Base-by-base conservation (phyloP, 1,284 basidiomycete genomes). In the Pseudozyma hubeiensis region DNA sequence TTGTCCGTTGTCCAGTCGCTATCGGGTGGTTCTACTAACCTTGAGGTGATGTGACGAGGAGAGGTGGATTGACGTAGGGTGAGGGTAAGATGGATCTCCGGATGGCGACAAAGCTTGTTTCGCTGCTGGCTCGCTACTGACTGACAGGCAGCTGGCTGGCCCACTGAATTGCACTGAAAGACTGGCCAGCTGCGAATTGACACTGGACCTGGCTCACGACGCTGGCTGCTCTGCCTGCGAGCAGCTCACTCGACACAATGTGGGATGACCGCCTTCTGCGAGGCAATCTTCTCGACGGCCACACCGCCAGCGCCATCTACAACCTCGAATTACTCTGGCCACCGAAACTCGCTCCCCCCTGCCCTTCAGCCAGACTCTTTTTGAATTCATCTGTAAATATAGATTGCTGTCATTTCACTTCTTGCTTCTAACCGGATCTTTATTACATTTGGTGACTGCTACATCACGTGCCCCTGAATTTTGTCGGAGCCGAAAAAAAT, bases 81-180 rank as follows among this genome's bases (percentile, higher is more conserved):
- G 64, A 65, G 61, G 37, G 69, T 67, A 66, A 63, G 59, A 53
- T 63, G 34, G 64, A 67, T 49, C 46, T 44, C 49, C 57, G 33
- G 70, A 69, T 69, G 64, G 61, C 65, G 70, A 69, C 70, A 14
- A 74, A 64, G 69, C 64, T 67, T 64, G 45, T 64, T 64, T 66
- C 13, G 57, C 30, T 53, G 52, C 43, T 55, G 53, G 30, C 43
- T 43, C 56, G 44, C 55, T 37, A 46, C 33, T 59, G 10, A 53
- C n/a, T 31, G 31, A 33, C 16, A 31, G 39, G 35, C 35, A 31
- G 13, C 29, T 41, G 46, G n/a, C 52, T 48, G 7, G 14, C 24
- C n/a, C 5, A 16, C 13, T 24, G 41, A 43, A 16, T 13, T 34
- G 19, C 49, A 24, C 1, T 24, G 24, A 24, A 4, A 24, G 24